Evolutionary conservation across 805 yeast genomes (phyloP).

Genomic region (Pichia ethanolica): DNA sequence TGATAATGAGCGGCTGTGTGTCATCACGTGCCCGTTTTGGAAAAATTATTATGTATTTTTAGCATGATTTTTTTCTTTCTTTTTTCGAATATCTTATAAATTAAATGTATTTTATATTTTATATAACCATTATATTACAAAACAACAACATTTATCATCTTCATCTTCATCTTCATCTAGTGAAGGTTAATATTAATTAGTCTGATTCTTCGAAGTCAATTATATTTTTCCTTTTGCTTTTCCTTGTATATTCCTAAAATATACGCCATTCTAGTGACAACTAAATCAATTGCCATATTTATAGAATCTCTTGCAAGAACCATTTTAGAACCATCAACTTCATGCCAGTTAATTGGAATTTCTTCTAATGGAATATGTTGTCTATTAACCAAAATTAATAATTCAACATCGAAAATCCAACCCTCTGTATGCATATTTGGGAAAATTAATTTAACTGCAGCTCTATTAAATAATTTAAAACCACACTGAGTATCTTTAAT

Average conservation of each 20-base stretch:
- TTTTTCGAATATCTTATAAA: no score
- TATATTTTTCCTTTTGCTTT: not conserved
- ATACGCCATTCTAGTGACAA: slow-evolving; percentile 86
- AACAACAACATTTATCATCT: no score
- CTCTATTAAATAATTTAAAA: slow-evolving; percentile 79
- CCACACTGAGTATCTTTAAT: slow-evolving; percentile 97
- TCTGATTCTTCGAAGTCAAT: no score
- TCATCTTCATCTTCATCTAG: no score
- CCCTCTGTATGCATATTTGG: slow-evolving; percentile 94
- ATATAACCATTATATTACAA: no score
- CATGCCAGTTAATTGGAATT: slow-evolving; percentile 92
- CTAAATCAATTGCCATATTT: slow-evolving; percentile 88
- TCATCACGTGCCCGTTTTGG: no score
- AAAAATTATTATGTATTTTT: no score
- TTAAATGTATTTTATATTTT: no score
- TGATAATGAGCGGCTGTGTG: no score
- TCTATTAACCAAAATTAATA: slow-evolving; percentile 69
- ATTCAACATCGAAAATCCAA: slow-evolving; percentile 97
- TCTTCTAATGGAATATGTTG: slow-evolving; percentile 64
- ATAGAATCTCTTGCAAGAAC: slow-evolving; percentile 86
- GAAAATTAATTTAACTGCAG: slow-evolving; percentile 58
- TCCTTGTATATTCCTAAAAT: slow-evolving; percentile 66
- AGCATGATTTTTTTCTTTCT: no score
- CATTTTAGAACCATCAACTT: slow-evolving; percentile 90
- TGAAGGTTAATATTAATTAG: no score